A percentile compares a stretch with the other conserved stretches of the same genome.
Conservation (phyloP, 1,139 yeast genomes). For the Lodderomyces jiufengensis region DNA sequence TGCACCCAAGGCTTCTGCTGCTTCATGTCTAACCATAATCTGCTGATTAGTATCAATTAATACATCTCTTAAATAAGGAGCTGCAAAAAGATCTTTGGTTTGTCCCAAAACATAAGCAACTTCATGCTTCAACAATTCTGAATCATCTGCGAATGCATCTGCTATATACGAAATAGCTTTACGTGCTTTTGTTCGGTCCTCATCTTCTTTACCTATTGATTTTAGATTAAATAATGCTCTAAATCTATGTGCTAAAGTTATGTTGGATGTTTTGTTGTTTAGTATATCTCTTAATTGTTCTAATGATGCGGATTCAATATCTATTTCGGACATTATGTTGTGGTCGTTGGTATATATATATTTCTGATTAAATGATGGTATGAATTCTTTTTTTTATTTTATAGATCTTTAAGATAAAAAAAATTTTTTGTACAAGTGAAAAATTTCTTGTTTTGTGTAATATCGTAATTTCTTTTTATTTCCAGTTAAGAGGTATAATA, state of each 20-base stretch:
- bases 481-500: background rate
- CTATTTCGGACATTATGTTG: slow-evolving; percentile 18
- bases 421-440: background rate
- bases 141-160: slow-evolving; percentile 71
- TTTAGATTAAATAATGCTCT: slow-evolving; percentile 91
- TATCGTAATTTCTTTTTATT: background rate
- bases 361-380: too few species aligned
- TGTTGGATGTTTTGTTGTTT: slow-evolving; percentile 59
- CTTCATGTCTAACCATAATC: slow-evolving; percentile 98
- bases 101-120: slow-evolving; percentile 99
- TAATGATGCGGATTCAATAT: slow-evolving; percentile 51
- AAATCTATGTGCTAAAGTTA: slow-evolving; percentile 79
- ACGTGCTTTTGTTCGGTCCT: slow-evolving; percentile 46
- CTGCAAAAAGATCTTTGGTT: slow-evolving; percentile 77
- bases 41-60: slow-evolving; percentile 68
- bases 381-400: slow-evolving; percentile 7
- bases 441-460: slow-evolving; percentile 1
- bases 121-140: slow-evolving; percentile 96
- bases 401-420: slow-evolving; percentile 1
- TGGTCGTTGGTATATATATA: background rate
- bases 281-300: slow-evolving; percentile 72
- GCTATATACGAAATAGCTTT: slow-evolving; percentile 82
- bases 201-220: slow-evolving; percentile 65
- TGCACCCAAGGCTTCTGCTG: slow-evolving; percentile 98
- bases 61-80: slow-evolving; percentile 71